Base-by-base conservation (phyloP, 169 alveolate species). In the Plasmodium chabaudi region DNA sequence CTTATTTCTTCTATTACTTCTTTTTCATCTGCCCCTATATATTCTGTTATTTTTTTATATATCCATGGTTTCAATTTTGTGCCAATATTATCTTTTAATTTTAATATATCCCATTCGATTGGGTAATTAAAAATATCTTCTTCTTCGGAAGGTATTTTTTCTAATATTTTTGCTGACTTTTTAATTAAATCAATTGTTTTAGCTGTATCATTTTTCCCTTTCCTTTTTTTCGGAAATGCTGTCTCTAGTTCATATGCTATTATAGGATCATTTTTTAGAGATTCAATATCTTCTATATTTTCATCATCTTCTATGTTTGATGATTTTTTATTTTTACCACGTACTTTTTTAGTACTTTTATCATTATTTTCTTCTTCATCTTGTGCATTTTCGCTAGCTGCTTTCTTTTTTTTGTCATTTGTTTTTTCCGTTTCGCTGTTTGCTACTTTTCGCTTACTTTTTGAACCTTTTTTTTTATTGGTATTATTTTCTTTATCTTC, bases 21-120 rank as follows among this genome's bases (percentile, higher is more conserved):
- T 13, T 87, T 46, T 69, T 95, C 97, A 47, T 94, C 97, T n/a
- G 92, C 91, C 21, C 97, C 97, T 96, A 95, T 94, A 64, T 79
- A 94, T 75, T 95, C 97, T 15, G 75, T 63, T 15, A 95, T 87
- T 69, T 95, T 93, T 86, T 87, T 75, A 27, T 90, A 64, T 57
- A 95, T 93, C 97, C 97, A 95, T 3, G 97, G 97, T 69, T 93
- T 94, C 51, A 95, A 47, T 64, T 75, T 87, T 17, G 59, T 34
- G n/a, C 89, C 63, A 46, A 94, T 68, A 70, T 88, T 86, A 27
- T 82, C 86, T 72, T 87, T 87, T 55, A 73, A 71, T 42, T 87
- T 71, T 64, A 88, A 73, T 25, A 79, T 77, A 13, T 72, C 69
- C 97, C 97, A 95, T 63, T 95, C 92, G 34, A 95, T 42, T 23